These are phyloP conservation scores for Suillus americanus DNA, from an alignment of 768 basidiomycete species.

Conservation along the genomic window DNA sequence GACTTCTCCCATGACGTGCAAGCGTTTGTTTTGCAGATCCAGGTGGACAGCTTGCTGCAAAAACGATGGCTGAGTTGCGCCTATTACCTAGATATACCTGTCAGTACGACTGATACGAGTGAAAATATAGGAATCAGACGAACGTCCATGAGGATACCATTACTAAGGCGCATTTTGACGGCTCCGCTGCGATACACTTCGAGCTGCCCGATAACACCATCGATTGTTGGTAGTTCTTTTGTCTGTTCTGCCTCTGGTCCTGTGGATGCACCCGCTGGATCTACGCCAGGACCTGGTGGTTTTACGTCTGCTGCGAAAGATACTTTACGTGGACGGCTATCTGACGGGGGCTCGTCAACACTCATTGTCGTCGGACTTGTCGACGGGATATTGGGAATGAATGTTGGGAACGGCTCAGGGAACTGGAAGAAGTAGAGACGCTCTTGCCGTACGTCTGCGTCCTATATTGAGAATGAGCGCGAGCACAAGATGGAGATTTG, in stretches of 20 bases:
- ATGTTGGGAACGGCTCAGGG: slow-evolving; percentile 80
- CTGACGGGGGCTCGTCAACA: slow-evolving; percentile 28
- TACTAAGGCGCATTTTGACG: slow-evolving; percentile 81
- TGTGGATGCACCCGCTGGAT: slow-evolving; percentile 20
- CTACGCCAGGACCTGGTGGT: slow-evolving; percentile 35
- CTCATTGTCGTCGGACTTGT: slow-evolving; percentile 34
- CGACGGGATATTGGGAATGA: slow-evolving; percentile 41
- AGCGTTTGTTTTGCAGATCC: slow-evolving; percentile 54
- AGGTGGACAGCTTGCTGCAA: slow-evolving; percentile 83
- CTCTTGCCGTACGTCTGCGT: slow-evolving; percentile 54
- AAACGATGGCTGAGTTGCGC: slow-evolving; percentile 84
- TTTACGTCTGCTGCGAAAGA: slow-evolving; percentile 67
- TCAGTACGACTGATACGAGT: not conserved
- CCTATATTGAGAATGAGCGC: slow-evolving; percentile 33
- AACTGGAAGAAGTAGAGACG: slow-evolving; percentile 90
- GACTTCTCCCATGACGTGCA: slow-evolving; percentile 82
- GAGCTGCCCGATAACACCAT: slow-evolving; percentile 81
- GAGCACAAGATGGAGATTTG: not conserved
- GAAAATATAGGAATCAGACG: not conserved
- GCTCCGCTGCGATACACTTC: slow-evolving; percentile 84
- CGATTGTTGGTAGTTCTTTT: slow-evolving; percentile 43
- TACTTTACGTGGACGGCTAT: slow-evolving; percentile 48
- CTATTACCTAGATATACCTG: slow-evolving; percentile 55
- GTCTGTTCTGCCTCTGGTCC: slow-evolving; percentile 22
- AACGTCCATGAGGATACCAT: slow-evolving; percentile 85